Evolutionary conservation across 768 basidiomycete species (phyloP).

Genomic region (Suillus plorans): DNA sequence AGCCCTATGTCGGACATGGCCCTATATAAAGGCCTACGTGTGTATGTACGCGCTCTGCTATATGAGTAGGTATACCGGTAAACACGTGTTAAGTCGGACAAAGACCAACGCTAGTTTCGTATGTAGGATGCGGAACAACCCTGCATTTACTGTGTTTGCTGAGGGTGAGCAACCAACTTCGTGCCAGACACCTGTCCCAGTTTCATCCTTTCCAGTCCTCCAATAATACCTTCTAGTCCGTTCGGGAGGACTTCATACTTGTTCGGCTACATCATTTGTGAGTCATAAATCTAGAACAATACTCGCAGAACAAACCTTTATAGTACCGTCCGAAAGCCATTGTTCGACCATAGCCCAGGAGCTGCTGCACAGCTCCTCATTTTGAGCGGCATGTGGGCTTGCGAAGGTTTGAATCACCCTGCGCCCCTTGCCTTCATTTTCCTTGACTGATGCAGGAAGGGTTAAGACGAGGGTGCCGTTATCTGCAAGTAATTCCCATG

Average conservation of each 20-base stretch:
- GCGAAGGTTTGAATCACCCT: conserved; percentile 22
- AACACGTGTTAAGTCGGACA: no score
- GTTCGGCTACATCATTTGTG: conserved; percentile 33
- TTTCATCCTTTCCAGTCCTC: conserved; percentile 37
- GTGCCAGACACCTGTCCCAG: conserved; percentile 38
- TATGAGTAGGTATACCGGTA: no score
- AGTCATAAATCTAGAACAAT: not conserved
- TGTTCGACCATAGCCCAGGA: conserved; percentile 20
- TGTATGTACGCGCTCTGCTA: no score
- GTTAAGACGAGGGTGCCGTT: conserved; percentile 35
- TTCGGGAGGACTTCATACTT: conserved; percentile 38
- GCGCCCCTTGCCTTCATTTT: conserved; percentile 23
- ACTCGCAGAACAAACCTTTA: conserved; percentile 21
- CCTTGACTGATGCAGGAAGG: conserved; percentile 21
- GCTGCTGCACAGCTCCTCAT: conserved; percentile 17
- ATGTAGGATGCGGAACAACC: not conserved
- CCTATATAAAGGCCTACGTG: no score
- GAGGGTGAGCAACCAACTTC: conserved; percentile 44
- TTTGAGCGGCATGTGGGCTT: conserved; percentile 19
- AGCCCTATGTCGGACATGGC: no score
- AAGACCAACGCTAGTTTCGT: no score
- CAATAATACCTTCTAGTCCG: conserved; percentile 39
- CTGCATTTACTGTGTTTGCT: conserved; percentile 30
- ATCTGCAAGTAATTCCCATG: conserved; percentile 31
- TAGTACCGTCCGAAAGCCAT: conserved; percentile 27